Base-by-base conservation (phyloP, 768 basidiomycete genomes). In the Cubamyces sp. region DNA sequence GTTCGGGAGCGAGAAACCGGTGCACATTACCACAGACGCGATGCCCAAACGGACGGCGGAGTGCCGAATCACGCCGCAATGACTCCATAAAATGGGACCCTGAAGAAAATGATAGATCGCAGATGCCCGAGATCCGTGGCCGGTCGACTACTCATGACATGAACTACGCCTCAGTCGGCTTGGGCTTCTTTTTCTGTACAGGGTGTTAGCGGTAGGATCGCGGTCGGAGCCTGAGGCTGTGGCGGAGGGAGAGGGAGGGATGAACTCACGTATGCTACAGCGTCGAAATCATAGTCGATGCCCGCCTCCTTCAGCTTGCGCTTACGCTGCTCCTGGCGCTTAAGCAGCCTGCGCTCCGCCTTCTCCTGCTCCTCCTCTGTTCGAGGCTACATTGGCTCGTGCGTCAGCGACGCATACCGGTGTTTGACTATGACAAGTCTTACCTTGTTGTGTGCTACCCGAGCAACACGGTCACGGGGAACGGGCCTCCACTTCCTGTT, bases 401-500 rank as follows among this genome's bases (percentile, higher is more conserved):
- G 15, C 21, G 4, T 55, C 30, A 42, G 25, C 39, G 37, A 28
- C 37, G 55, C 26, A 15, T 56, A 15, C 15, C 25, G 28, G 14
- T 50, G 18, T 12, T 14, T 19, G 46, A 46, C n/a, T 8, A 65
- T 70, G 21, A 39, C n/a, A 43, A 16, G 26, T 61, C 65, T 16
- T 49, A 94, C 96, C 82, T 92, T 94, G 75, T 96, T 94, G 68
- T 96, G 91, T 62, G 84, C 82, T 11, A 84, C 76, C 57, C 91
- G 82, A 37, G 84, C 85, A 48, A 96, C 74, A 51, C 89, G 86
- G 55, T 86, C 88, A 18, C 75, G 76, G 0, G 97, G 96, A 12
- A 98, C 83, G 3, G 77, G 74, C 65, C 88, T 81, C 88, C 90
- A 98, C 73, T 93, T 95, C 67, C 90, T 85, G 77, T 98, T 97